These are phyloP conservation scores for Gossypium davidsonii DNA, from an alignment of 441 rosid genomes.

Conservation along the genomic window DNA sequence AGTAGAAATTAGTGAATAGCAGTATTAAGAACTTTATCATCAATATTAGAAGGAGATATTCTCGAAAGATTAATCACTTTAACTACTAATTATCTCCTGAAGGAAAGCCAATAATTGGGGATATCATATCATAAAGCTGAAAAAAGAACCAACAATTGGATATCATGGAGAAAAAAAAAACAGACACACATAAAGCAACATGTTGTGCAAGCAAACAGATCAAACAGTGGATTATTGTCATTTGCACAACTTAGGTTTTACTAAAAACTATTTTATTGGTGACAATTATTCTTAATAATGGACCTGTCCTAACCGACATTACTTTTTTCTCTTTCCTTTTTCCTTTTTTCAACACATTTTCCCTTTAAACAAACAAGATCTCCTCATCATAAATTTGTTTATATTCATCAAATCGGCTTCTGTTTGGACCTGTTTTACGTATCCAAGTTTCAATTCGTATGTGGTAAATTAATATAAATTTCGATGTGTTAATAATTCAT, in stretches of 20 bases:
- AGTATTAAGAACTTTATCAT: not conserved
- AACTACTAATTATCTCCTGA: not conserved
- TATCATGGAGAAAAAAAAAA: not conserved
- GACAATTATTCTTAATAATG: constrained; percentile 3
- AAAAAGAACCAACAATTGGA: not conserved
- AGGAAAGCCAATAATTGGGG: constrained; percentile 10
- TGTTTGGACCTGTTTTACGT: not conserved
- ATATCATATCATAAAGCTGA: not conserved
- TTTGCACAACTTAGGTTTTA: not conserved
- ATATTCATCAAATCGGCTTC: not conserved
- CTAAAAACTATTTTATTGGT: not conserved
- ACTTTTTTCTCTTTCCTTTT: not conserved
- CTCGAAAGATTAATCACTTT: not conserved
- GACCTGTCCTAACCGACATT: constrained; percentile 7
- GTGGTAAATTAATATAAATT: not conserved
- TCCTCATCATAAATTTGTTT: constrained; percentile 3
- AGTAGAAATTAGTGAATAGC: not conserved
- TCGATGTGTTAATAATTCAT: not conserved
- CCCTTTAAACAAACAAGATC: not conserved
- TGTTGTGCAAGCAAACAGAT: not conserved
- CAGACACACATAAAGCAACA: not conserved
- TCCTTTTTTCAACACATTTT: not conserved
- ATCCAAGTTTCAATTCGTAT: not conserved
- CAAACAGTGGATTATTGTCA: not conserved
- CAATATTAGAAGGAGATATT: not conserved